phyloP scores from a whole-genome alignment of 208 protist species.

The Acanthamoeba healyi region DNA sequence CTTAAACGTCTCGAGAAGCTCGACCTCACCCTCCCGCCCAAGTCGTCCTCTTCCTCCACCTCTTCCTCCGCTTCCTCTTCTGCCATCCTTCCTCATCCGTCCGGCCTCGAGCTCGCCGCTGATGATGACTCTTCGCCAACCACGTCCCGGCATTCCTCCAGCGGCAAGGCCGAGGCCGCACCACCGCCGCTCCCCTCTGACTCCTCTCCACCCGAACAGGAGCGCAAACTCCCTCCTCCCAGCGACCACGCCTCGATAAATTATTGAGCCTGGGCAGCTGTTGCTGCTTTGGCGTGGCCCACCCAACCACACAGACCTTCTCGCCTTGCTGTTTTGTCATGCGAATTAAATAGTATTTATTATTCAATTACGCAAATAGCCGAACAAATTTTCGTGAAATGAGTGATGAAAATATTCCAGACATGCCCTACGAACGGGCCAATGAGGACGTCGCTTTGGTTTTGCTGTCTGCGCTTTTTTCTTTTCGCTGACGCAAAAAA shows the following conservation, averaged over 20 bases:
- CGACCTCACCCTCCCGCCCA: neutral
- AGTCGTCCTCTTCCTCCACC: neutral
- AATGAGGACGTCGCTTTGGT: neutral
- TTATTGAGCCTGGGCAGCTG: neutral
- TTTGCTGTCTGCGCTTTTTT: neutral
- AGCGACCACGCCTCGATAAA: neutral
- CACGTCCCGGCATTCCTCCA: slow-evolving; percentile 18
- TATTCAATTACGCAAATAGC: neutral
- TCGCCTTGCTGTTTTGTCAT: no score
- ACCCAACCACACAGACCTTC: no score
- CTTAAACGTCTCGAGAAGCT: slow-evolving; percentile 8
- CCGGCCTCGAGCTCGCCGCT: neutral
- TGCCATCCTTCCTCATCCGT: neutral
- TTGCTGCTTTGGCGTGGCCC: no score
- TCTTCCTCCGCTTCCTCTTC: neutral
- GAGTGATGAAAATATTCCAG: neutral
- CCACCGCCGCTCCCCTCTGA: neutral
- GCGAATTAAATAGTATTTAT: no score
- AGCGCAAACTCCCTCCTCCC: no score
- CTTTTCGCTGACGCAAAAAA: neutral
- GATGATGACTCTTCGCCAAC: neutral
- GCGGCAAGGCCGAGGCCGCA: neutral
- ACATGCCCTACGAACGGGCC: neutral
- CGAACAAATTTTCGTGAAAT: neutral
- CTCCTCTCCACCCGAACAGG: neutral